Conservation (phyloP, 208 protist species). For the Crithidia sp. region DNA sequence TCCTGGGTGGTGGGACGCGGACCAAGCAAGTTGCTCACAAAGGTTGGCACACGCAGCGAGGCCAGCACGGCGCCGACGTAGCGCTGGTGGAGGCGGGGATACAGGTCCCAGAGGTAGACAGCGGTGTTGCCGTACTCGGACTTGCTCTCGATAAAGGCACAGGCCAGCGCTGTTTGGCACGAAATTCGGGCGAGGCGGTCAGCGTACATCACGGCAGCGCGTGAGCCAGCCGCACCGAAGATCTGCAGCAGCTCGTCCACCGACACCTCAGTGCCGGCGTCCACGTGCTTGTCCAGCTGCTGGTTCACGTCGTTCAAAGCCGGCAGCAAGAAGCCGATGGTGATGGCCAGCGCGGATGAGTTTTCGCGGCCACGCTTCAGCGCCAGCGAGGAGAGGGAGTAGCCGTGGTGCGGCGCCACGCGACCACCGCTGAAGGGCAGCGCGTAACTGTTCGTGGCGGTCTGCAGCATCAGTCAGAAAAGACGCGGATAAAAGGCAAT, state of each 20-base stretch:
- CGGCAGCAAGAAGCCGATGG: conserved; percentile 62
- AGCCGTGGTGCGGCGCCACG: conserved; percentile 44
- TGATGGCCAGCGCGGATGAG: conserved; percentile 57
- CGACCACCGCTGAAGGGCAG: conserved; percentile 29
- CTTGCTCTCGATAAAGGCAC: conserved; percentile 45
- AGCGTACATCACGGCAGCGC: conserved; percentile 41
- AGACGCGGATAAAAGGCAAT: not conserved
- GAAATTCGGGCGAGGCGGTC: conserved; percentile 65
- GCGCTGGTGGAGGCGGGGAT: conserved; percentile 71
- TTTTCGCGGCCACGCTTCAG: conserved; percentile 70
- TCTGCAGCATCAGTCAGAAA: conserved; percentile 14
- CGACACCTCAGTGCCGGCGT: conserved; percentile 58
- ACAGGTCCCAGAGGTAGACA: conserved; percentile 81
- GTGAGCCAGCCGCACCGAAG: conserved; percentile 31
- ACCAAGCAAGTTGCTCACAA: conserved; percentile 62
- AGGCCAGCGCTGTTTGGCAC: conserved; percentile 57
- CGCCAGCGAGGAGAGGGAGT: conserved; percentile 50
- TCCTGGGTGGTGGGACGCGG: conserved; percentile 39
- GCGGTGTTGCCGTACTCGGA: conserved; percentile 49
- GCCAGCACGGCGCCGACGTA: conserved; percentile 56
- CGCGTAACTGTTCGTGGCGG: conserved; percentile 20
- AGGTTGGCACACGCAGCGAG: conserved; percentile 58
- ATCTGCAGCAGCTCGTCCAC: conserved; percentile 62
- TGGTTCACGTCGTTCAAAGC: conserved; percentile 57
- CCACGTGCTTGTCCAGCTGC: conserved; percentile 62